These are phyloP conservation scores for Stramenopiles sp. DNA, from an alignment of 352 stramenopile genomes.

Conservation along the genomic window DNA sequence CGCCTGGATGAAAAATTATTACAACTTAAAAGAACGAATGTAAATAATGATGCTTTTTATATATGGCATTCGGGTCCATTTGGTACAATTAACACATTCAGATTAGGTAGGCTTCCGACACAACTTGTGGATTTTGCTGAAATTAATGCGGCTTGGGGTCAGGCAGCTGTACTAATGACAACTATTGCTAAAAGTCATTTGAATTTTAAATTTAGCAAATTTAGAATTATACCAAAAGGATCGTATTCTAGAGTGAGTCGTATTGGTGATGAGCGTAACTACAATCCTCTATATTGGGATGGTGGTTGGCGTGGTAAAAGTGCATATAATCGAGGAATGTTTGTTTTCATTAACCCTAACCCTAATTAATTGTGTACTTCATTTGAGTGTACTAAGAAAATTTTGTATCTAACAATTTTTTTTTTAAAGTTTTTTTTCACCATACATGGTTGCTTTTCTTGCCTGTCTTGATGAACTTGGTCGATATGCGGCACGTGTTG, in stretches of 20 bases:
- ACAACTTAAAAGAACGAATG: not conserved
- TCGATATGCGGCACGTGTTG: no score
- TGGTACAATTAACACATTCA: conserved; percentile 4
- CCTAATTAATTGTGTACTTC: no score
- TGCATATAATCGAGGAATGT: no score
- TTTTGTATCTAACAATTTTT: no score
- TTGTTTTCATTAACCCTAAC: no score
- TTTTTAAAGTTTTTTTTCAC: no score
- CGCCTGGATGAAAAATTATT: no score
- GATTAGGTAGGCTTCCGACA: not conserved
- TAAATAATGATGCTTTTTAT: conserved; percentile 4
- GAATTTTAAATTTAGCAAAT: not conserved
- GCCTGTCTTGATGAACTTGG: no score
- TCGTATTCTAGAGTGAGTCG: not conserved
- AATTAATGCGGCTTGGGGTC: conserved; percentile 1
- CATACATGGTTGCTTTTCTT: no score
- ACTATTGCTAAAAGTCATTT: not conserved
- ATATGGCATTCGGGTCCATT: conserved; percentile 5
- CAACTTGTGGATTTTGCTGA: not conserved
- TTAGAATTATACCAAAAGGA: conserved; percentile 1
- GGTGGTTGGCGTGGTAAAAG: no score
- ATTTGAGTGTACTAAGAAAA: no score
- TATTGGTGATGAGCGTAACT: conserved; percentile 6
- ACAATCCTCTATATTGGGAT: conserved; percentile 1
- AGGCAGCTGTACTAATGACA: conserved; percentile 1